A percentile compares a stretch with the other conserved stretches of the same genome.
These are phyloP conservation scores for Cicer arietinum DNA, from an alignment of 306 rosid genomes.

Conservation along the genomic window DNA sequence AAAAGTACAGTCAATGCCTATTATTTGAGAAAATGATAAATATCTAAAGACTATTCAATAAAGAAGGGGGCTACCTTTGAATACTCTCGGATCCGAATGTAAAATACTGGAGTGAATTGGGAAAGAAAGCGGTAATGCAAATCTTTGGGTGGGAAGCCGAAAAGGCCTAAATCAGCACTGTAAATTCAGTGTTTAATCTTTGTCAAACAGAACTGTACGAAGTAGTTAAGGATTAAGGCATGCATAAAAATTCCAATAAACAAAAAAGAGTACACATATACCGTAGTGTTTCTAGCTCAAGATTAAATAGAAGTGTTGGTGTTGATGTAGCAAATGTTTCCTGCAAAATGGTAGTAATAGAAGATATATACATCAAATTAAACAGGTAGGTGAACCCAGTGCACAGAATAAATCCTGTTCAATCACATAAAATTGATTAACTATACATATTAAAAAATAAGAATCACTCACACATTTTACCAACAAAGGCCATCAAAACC, in stretches of 20 bases:
- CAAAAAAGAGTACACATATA: conserved; percentile 42
- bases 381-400: conserved; percentile 30
- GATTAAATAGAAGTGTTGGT: conserved; percentile 86
- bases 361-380: conserved; percentile 37
- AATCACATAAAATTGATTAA: conserved; percentile 26
- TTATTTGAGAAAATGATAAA: conserved; percentile 35
- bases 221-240: conserved; percentile 30
- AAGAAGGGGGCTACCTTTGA: conserved; percentile 67
- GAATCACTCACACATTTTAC: conserved; percentile 4
- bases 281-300: conserved; percentile 95
- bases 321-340: conserved; percentile 80
- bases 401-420: conserved; percentile 11
- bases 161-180: conserved; percentile 98
- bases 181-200: conserved; percentile 52
- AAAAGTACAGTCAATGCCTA: conserved; percentile 40
- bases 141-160: conserved; percentile 89
- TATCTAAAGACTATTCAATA: background rate
- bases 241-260: conserved; percentile 22
- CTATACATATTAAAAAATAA: conserved; percentile 25
- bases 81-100: conserved; percentile 86
- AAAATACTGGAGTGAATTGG: conserved; percentile 90
- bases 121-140: conserved; percentile 96
- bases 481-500: conserved; percentile 36
- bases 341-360: conserved; percentile 59
- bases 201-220: conserved; percentile 38